Evolutionary conservation across 2,329 filamentous ascomycete genomes (phyloP).

Genomic region (Microdochium bolleyi): DNA sequence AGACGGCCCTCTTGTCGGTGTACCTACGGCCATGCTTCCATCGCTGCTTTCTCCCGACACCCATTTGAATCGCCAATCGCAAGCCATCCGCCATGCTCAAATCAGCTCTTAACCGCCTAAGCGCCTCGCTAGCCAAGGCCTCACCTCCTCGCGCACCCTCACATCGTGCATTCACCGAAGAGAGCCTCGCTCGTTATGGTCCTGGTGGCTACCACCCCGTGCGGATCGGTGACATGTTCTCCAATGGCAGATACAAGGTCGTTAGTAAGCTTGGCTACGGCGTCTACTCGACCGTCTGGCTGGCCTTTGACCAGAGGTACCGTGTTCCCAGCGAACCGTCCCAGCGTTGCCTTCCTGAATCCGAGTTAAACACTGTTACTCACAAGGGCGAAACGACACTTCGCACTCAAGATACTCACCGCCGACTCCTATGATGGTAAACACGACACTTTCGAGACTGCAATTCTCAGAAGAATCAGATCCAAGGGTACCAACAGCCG

Average conservation of each 20-base stretch:
- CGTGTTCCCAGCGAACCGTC: conserved; percentile 1
- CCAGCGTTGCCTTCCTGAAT: neutral
- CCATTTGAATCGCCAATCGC: neutral
- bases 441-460: conserved; percentile 10
- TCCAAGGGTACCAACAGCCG: neutral
- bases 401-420: conserved; percentile 19
- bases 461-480: conserved; percentile 9
- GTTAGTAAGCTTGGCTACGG: conserved; percentile 19
- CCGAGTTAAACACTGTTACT: conserved; percentile 1
- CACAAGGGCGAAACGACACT: conserved; percentile 7
- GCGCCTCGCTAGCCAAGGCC: neutral
- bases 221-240: conserved; percentile 14
- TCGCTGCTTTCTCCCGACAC: too few species aligned
- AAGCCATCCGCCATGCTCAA: neutral
- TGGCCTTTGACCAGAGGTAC: conserved; percentile 18
- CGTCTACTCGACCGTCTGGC: conserved; percentile 17
- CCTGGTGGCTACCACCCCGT: conserved; percentile 18
- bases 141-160: neutral
- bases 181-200: conserved; percentile 6
- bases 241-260: conserved; percentile 17
- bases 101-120: neutral
- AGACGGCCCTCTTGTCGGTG: too few species aligned
- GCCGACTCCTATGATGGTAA: conserved; percentile 6
- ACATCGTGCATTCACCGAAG: neutral
- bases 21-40: too few species aligned